Percentiles rank a stretch among this genome's conserved stretches.
These are phyloP conservation scores for Tetrastigma voinierianum DNA, from an alignment of 164 flowering plant genomes.

Conservation along the genomic window DNA sequence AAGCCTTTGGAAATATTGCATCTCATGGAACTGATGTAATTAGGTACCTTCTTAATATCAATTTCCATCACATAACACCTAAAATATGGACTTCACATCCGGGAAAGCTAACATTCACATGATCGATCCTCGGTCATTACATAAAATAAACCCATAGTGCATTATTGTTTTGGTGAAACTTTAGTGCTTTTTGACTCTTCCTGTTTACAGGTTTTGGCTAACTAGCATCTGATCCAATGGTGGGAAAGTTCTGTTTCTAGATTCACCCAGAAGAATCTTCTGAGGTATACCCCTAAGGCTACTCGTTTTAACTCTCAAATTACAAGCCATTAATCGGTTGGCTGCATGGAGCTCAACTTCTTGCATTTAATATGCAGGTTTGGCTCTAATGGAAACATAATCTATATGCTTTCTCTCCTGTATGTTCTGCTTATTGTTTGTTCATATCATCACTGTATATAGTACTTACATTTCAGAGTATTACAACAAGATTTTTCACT, in stretches of 20 bases:
- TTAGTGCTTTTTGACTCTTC: too few relatives aligned
- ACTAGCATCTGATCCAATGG: not conserved
- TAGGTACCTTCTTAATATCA: conserved; percentile 33
- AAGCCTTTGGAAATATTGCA: conserved; percentile 31
- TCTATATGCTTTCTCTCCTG: too few relatives aligned
- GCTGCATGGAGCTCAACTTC: conserved; percentile 67
- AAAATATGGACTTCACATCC: too few relatives aligned
- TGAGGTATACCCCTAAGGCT: conserved; percentile 55
- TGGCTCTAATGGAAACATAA: not conserved
- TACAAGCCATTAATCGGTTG: conserved; percentile 54
- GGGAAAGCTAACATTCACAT: too few relatives aligned
- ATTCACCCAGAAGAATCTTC: conserved; percentile 53
- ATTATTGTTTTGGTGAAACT: too few relatives aligned
- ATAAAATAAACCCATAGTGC: too few relatives aligned
- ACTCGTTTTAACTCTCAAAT: conserved; percentile 52
- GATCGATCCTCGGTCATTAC: too few relatives aligned
- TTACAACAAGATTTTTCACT: too few relatives aligned
- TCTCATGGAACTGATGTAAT: conserved; percentile 34
- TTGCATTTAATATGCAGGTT: conserved; percentile 71
- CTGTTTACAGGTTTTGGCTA: too few relatives aligned
- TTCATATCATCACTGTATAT: too few relatives aligned
- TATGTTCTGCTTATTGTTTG: too few relatives aligned
- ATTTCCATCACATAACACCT: not conserved
- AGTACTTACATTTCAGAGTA: too few relatives aligned
- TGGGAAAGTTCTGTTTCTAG: conserved; percentile 18